Conservation (phyloP, 257 asterid species). For the Mitragyna speciosa region DNA sequence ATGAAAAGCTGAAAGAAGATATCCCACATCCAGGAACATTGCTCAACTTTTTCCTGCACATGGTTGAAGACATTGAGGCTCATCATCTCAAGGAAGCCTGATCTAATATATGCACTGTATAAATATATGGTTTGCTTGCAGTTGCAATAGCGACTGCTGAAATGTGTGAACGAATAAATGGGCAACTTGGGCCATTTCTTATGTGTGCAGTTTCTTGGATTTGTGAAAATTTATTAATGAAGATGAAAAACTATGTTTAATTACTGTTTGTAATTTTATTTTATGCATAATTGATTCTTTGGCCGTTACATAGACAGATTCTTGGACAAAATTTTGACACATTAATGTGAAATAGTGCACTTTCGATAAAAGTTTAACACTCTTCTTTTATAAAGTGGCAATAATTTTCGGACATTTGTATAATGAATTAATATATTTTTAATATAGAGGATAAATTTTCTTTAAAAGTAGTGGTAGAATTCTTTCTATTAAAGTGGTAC, state of each 20-base stretch:
- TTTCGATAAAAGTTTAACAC: too few relatives aligned
- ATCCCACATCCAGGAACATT: conserved; percentile 34
- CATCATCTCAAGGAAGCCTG: conserved; percentile 14
- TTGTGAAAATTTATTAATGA: neutral
- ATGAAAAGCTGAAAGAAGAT: conserved; percentile 35
- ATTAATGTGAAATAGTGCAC: too few relatives aligned
- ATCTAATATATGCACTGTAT: neutral
- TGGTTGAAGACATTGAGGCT: conserved; percentile 44
- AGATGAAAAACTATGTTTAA: neutral
- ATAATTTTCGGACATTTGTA: too few relatives aligned
- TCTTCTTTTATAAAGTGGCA: too few relatives aligned
- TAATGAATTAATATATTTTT: too few relatives aligned
- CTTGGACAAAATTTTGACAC: too few relatives aligned
- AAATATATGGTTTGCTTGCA: neutral
- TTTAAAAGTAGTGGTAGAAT: too few relatives aligned
- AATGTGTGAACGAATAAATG: neutral
- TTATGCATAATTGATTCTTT: neutral
- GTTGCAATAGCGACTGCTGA: neutral
- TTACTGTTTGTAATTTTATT: neutral
- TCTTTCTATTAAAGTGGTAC: too few relatives aligned
- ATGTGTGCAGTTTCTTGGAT: neutral
- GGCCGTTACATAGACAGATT: too few relatives aligned
- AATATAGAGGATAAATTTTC: too few relatives aligned
- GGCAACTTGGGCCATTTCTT: neutral
- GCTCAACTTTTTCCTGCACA: conserved; percentile 25